Conservation (phyloP, 2,329 filamentous ascomycete species). For the Chaetomium sp. region DNA sequence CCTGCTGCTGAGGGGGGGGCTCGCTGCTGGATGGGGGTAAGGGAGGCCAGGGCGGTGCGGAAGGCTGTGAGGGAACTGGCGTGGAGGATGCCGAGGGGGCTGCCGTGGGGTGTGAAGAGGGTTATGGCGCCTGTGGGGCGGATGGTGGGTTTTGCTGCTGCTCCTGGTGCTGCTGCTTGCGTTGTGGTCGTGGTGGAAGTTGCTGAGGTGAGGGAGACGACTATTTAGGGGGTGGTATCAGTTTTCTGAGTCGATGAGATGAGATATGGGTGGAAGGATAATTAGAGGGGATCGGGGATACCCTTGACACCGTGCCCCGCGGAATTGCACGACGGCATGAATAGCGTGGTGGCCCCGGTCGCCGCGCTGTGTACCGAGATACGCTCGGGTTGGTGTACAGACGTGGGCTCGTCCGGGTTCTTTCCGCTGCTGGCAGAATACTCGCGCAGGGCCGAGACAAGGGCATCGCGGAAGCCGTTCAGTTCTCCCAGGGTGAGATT, state of each 20-base stretch:
- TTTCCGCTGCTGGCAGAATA: conserved; percentile 46
- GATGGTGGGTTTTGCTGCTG: conserved; percentile 26
- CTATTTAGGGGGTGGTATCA: conserved; percentile 30
- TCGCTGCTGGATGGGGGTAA: conserved; percentile 59
- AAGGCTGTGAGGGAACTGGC: conserved; percentile 72
- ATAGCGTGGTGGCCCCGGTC: conserved; percentile 56
- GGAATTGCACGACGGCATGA: conserved; percentile 65
- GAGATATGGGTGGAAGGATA: neutral
- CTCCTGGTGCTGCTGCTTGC: neutral
- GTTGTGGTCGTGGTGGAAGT: too few species aligned
- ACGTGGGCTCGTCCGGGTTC: conserved; percentile 10
- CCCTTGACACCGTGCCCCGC: conserved; percentile 63
- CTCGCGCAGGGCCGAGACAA: conserved; percentile 51
- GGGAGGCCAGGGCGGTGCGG: conserved; percentile 67
- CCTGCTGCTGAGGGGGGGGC: conserved; percentile 54
- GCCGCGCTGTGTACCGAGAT: conserved; percentile 41
- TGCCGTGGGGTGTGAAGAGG: conserved; percentile 57
- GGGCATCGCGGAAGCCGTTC: conserved; percentile 41
- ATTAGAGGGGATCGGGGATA: conserved; percentile 18
- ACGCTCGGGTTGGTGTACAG: conserved; percentile 51
- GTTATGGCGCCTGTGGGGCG: conserved; percentile 61
- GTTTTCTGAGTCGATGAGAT: neutral
- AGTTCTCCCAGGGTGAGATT: conserved; percentile 47
- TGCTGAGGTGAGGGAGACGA: conserved; percentile 55
- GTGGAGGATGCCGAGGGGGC: conserved; percentile 61